Evolutionary conservation across 2,329 filamentous ascomycete species (phyloP).

Genomic region (Ophiostoma ips): DNA sequence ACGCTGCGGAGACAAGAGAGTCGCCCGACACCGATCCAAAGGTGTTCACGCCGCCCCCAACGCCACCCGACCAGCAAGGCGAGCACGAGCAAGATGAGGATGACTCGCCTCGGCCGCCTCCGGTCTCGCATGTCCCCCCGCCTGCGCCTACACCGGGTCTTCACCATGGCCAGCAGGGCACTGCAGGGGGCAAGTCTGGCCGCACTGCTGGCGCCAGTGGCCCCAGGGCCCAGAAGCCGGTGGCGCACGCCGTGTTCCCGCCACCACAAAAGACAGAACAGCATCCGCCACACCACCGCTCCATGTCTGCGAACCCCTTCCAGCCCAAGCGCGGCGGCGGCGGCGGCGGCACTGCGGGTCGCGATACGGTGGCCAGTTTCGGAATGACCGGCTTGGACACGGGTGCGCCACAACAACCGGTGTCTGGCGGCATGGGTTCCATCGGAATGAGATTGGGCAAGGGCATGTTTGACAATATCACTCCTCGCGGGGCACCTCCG

Average conservation of each 20-base stretch:
- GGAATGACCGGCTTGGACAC: neutral
- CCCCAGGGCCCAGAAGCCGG: neutral
- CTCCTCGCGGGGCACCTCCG: neutral
- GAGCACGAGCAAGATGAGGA: neutral
- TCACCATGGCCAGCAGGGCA: neutral
- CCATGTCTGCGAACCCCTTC: constrained; percentile 1
- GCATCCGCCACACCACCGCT: neutral
- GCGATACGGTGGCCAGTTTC: neutral
- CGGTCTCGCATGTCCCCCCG: neutral
- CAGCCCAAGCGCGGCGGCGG: neutral
- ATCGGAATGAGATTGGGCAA: neutral
- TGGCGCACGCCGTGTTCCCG: neutral
- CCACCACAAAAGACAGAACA: neutral
- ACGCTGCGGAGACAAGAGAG: neutral
- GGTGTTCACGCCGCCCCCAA: neutral
- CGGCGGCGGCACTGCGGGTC: neutral
- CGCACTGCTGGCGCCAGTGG: neutral
- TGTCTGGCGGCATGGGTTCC: neutral
- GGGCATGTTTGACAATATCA: neutral
- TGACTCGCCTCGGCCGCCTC: neutral
- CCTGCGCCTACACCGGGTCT: neutral
- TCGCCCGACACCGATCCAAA: neutral
- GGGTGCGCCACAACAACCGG: neutral
- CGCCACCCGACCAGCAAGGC: neutral
- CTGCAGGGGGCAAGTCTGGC: neutral